Evolutionary conservation across 2,329 filamentous ascomycete species (phyloP).

Genomic region (Phyllosticta paracitricarpa): DNA sequence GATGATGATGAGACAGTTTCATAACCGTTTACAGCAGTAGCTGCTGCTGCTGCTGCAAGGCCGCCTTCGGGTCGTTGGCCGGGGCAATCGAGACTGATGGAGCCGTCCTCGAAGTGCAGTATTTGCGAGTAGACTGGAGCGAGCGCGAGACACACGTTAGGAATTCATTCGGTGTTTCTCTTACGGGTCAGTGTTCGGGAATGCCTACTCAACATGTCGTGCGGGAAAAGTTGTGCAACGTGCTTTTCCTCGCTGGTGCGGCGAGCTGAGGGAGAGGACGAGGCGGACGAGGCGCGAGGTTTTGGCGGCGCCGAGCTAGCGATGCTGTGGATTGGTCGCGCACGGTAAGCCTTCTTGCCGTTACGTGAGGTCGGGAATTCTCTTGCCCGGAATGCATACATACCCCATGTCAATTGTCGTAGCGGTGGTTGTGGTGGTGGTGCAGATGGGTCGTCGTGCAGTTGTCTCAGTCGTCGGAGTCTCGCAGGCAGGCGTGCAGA

Average conservation of each 20-base stretch:
- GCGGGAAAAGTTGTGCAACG: neutral
- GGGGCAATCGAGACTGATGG: neutral
- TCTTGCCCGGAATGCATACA: neutral
- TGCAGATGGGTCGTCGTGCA: neutral
- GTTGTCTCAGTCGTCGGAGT: neutral
- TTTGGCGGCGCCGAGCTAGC: neutral
- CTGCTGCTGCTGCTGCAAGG: neutral
- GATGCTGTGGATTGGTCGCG: neutral
- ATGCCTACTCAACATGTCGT: neutral
- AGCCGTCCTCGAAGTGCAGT: neutral
- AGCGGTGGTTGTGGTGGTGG: neutral
- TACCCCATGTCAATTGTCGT: neutral
- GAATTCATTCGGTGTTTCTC: neutral
- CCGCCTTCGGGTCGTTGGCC: neutral
- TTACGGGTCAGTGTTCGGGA: neutral
- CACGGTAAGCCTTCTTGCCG: neutral
- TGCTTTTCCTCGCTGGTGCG: neutral
- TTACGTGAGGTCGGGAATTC: neutral
- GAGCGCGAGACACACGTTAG: neutral
- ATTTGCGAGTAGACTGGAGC: neutral
- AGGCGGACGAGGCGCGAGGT: neutral
- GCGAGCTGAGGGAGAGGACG: neutral
- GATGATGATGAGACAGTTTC: neutral
- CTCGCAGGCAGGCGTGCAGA: neutral
- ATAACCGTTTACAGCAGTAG: neutral